These are phyloP conservation scores for Fusarium falciforme DNA, from an alignment of 2,329 filamentous ascomycete genomes.

Conservation along the genomic window DNA sequence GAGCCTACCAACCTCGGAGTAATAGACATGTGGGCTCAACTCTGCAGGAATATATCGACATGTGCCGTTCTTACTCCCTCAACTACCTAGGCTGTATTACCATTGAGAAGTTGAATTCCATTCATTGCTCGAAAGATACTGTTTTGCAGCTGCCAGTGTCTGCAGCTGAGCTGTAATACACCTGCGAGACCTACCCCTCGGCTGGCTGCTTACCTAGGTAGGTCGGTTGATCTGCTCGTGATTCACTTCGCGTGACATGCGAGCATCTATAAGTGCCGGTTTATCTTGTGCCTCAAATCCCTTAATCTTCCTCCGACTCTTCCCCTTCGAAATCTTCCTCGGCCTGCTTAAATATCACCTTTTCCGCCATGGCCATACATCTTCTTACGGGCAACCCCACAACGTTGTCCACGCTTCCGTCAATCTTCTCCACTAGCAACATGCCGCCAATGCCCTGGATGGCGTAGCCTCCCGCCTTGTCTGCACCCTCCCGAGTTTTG, in stretches of 20 bases:
- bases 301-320: conserved; percentile 50
- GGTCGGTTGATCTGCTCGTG: not conserved
- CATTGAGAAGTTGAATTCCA: not conserved
- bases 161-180: not conserved
- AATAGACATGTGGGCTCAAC: not conserved
- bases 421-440: conserved; percentile 87
- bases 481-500: conserved; percentile 87
- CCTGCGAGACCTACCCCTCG: not conserved
- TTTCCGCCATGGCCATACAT: conserved; percentile 85
- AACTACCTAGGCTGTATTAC: not conserved
- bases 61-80: not conserved
- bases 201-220: not conserved
- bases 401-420: conserved; percentile 93
- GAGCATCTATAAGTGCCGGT: conserved; percentile 1
- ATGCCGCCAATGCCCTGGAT: conserved; percentile 90
- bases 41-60: not conserved
- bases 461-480: conserved; percentile 97
- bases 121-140: not conserved
- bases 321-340: conserved; percentile 67
- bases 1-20: not conserved
- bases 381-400: conserved; percentile 87
- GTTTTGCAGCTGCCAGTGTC: not conserved
- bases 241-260: not conserved
- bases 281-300: not conserved
- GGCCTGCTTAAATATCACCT: conserved; percentile 81